Percentiles rank a stretch among this genome's conserved stretches.
Evolutionary conservation across 176 grass and related monocot species (phyloP).

Genomic region (Saccharum officinarum): DNA sequence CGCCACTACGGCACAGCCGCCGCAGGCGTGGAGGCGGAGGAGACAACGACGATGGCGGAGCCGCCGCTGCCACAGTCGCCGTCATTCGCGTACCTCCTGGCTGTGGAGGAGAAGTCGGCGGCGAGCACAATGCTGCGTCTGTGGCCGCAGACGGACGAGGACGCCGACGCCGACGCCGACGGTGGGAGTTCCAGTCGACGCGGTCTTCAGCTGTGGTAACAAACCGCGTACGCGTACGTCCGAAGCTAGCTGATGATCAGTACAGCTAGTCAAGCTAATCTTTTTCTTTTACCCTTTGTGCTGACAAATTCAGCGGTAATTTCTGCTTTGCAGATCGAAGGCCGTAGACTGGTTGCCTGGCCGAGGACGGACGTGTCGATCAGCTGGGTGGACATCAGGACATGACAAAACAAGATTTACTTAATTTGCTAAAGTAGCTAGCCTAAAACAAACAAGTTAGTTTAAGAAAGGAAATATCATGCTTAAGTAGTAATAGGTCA

Average conservation of each 20-base stretch:
- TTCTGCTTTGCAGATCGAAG: not conserved
- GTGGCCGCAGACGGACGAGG: conserved; percentile 27
- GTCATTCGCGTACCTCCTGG: conserved; percentile 30
- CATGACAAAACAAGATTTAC: not conserved
- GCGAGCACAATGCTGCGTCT: conserved; percentile 49
- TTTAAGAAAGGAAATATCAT: not conserved
- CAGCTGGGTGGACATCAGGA: not conserved
- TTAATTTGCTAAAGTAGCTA: not conserved
- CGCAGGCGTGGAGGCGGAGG: not conserved
- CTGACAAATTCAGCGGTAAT: not conserved
- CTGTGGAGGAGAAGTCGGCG: conserved; percentile 11
- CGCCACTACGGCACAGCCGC: not conserved
- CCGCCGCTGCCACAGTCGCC: not conserved
- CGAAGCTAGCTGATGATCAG: not conserved
- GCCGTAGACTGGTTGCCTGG: not conserved
- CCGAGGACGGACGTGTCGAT: not conserved
- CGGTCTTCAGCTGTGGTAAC: conserved; percentile 54
- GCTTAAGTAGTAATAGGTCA: not conserved
- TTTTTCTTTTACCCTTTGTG: not conserved
- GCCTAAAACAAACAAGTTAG: not conserved
- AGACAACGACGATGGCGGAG: not conserved
- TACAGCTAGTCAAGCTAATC: not conserved
- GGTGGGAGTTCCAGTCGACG: not conserved
- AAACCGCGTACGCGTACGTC: not conserved
- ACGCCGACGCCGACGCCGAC: not conserved